Percentiles rank a stretch among this genome's conserved stretches.
phyloP scores from a whole-genome alignment of 768 basidiomycete genomes.

The Lentinula sp. region DNA sequence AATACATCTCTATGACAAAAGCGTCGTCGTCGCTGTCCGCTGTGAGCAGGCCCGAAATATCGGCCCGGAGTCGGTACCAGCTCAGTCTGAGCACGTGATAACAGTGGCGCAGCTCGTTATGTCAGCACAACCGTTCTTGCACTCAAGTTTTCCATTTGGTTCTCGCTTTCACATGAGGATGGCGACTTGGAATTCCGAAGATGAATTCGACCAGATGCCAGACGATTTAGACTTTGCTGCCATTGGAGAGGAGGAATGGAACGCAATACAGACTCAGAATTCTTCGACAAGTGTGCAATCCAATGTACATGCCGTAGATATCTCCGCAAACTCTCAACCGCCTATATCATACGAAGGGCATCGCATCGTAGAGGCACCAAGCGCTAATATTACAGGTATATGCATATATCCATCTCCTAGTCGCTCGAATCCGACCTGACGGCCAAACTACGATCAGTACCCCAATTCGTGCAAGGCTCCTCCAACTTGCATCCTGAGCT shows the following conservation, averaged over 20 bases:
- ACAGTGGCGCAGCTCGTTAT: too few relatives aligned
- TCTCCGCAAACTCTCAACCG: not conserved
- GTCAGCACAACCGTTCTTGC: too few relatives aligned
- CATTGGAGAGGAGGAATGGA: conserved; percentile 45
- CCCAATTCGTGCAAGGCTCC: conserved; percentile 6
- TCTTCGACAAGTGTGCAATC: not conserved
- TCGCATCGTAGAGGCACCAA: not conserved
- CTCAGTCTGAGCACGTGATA: too few relatives aligned
- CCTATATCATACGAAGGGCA: not conserved
- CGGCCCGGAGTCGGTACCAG: too few relatives aligned
- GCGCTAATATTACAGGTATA: not conserved
- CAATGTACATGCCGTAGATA: not conserved
- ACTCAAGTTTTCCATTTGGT: too few relatives aligned
- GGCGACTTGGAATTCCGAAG: conserved; percentile 23
- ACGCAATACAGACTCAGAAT: conserved; percentile 14
- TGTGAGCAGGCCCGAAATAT: too few relatives aligned
- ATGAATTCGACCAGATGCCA: conserved; percentile 48
- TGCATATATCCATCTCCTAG: not conserved
- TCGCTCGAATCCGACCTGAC: not conserved
- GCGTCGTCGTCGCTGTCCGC: too few relatives aligned
- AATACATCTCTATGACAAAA: too few relatives aligned
- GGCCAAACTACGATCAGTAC: not conserved
- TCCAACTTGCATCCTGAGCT: conserved; percentile 6
- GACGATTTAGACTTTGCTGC: conserved; percentile 44
- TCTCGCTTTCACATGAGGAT: conserved; percentile 10